A percentile compares a stretch with the other conserved stretches of the same genome.
phyloP scores from a whole-genome alignment of 495 filamentous ascomycete genomes.

The Amphirosellinia nigrospora region DNA sequence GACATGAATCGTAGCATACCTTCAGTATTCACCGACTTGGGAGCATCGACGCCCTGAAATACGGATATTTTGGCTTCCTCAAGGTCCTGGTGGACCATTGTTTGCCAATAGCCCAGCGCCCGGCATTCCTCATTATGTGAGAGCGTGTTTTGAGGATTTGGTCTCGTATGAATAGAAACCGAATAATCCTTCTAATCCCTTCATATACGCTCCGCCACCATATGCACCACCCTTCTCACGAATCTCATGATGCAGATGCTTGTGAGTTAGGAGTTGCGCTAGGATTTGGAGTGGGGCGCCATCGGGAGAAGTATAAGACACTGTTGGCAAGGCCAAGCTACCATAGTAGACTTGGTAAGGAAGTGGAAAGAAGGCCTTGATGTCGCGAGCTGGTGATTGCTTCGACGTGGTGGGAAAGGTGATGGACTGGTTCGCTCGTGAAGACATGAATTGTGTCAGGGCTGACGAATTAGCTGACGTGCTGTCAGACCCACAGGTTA shows the following conservation, averaged over 20 bases:
- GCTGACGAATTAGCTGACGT: constrained; percentile 70
- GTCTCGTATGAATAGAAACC: constrained; percentile 95
- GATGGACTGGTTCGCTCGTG: constrained; percentile 55
- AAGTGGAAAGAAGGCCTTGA: constrained; percentile 88
- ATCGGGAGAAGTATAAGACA: constrained; percentile 78
- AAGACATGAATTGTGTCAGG: constrained; percentile 73
- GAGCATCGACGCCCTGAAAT: constrained; percentile 96
- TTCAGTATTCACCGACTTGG: constrained; percentile 83
- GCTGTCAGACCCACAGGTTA: constrained; percentile 82
- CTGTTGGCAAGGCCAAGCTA: constrained; percentile 77
- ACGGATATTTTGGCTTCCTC: constrained; percentile 96
- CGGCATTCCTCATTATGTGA: constrained; percentile 84
- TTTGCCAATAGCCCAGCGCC: constrained; percentile 81
- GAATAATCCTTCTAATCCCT: constrained; percentile 80
- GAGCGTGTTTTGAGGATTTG: constrained; percentile 89
- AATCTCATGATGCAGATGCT: constrained; percentile 96
- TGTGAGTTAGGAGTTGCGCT: constrained; percentile 93
- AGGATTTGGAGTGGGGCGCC: constrained; percentile 84
- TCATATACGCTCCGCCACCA: constrained; percentile 86
- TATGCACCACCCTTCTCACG: constrained; percentile 98
- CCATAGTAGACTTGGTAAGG: constrained; percentile 98
- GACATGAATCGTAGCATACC: constrained; percentile 85
- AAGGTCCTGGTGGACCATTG: constrained; percentile 84
- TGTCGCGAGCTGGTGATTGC: constrained; percentile 46
- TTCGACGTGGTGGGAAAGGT: constrained; percentile 42